Base-by-base conservation (phyloP, 23 red algal species). In the Agarophyton chilense region DNA sequence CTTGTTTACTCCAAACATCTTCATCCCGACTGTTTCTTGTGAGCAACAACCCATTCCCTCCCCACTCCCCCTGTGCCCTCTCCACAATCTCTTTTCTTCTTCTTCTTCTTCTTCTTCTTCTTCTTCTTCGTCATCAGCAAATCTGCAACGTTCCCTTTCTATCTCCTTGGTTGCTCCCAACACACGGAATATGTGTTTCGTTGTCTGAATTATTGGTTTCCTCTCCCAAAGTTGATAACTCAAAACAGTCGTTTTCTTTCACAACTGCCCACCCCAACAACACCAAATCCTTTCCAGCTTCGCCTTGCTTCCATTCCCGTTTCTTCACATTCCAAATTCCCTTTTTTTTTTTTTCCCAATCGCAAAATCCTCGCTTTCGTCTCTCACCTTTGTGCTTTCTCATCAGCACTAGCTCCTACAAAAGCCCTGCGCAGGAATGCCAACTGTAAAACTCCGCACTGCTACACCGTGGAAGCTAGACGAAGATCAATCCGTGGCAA, bases 401-500 rank as follows among this genome's bases (percentile, higher is more conserved):
- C n/a, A n/a, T n/a, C n/a, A n/a, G n/a, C n/a, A n/a, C n/a, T n/a
- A n/a, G n/a, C n/a, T n/a, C n/a, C n/a, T n/a, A 13, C 29, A 67
- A 34, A 11, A 5, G 29, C 43, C 18, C 34, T 18, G 14, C 2
- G 22, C 68, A 47, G 43, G 38, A 43, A 74, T 74, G 68, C 68
- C 68, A 34, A 74, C 68, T 18, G 68, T 74, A 13, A 74, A 74
- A 46, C 6, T 74, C 68, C 39, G 17, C 68, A 8, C 68, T 42
- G n/a, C 38, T 4, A 34, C 24, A 19, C 21, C 25, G 5, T 74
- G 40, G 41, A 74, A 46, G 24, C n/a, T 47, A 26, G 68, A 74
- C 22, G 68, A 49, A 74, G 40, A 74, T 74, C 68, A 43, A 26
- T 32, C 68, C 0, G 10, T 25, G 4, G n/a, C 68, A 43, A 74